These are phyloP conservation scores for Plantago coronopus DNA, from an alignment of 305 asterid genomes.

Conservation along the genomic window DNA sequence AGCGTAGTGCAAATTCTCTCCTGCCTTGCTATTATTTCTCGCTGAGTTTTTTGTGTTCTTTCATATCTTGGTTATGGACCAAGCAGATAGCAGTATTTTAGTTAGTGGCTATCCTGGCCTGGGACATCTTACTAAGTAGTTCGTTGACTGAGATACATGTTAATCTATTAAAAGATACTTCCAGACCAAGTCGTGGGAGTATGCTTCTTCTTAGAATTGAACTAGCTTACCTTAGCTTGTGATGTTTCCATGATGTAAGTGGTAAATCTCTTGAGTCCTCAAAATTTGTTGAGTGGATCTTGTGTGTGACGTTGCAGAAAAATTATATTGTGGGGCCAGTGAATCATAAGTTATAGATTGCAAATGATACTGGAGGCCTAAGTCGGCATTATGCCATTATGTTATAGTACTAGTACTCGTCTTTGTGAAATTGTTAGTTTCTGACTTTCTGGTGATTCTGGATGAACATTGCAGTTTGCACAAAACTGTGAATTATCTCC, in stretches of 20 bases:
- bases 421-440: no score
- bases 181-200: background rate
- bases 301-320: no score
- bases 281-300: no score
- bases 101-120: background rate
- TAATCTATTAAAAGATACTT: background rate
- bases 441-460: background rate
- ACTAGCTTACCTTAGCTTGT: no score
- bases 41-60: background rate
- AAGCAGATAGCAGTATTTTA: background rate
- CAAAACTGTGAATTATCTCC: background rate
- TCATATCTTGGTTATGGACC: background rate
- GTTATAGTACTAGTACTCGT: no score
- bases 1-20: background rate
- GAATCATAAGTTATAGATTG: background rate
- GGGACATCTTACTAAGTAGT: background rate
- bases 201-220: no score
- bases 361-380: background rate
- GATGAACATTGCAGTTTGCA: background rate
- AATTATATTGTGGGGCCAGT: background rate
- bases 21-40: background rate
- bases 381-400: no score
- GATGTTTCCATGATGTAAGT: no score
- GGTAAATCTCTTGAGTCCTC: no score
- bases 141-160: background rate